Base-by-base conservation (phyloP, 305 asterid species). In the Stenogyne calaminthoides region DNA sequence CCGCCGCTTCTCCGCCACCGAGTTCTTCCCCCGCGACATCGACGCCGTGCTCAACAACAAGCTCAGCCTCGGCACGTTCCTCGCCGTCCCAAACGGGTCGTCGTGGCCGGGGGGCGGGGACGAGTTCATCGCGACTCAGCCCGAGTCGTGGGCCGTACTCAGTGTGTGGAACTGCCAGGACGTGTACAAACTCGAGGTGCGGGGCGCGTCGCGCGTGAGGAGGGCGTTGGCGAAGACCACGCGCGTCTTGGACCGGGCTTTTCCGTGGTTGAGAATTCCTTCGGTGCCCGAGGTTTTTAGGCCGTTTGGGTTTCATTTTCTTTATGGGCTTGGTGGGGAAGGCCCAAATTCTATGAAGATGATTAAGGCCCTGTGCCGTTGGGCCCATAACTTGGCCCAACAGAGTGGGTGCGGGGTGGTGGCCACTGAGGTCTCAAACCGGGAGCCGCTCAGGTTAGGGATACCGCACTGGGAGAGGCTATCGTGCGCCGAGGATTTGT, bases 261-360 rank as follows among this genome's bases (percentile, higher is more conserved):
- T 93, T 0, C 98, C 97, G 2, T 89, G 88, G 83, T 82, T 93
- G 0, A 80, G 71, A 0, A 7, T 93, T 2, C 98, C 98, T 2
- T 93, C 98, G 1, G 87, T 91, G 19, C 98, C 98, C 0, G 85
- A 91, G 19, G 81, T 91, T 3, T 93, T 91, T 74, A 74, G 86
- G 81, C 98, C 98, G 2, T 93, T 93, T 72, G 98, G 98, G 82
- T 84, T 93, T 57, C 96, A 88, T 63, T 91, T 93, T 19, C 7
- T 89, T 4, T 93, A 91, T 73, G 98, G 98, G 87, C 94, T 93
- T n/a, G 96, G 97, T 0, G 98, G 97, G 6, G 88, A 89, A 44
- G 97, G 97, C 86, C 95, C 93, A 56, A 70, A 74, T n/a, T 66
- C 85, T 1, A 85, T 40, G 6, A 76, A 70, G 59, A 57, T 82